These are phyloP conservation scores for Zymoseptoria brevis DNA, from an alignment of 2,329 filamentous ascomycete species.

Conservation along the genomic window DNA sequence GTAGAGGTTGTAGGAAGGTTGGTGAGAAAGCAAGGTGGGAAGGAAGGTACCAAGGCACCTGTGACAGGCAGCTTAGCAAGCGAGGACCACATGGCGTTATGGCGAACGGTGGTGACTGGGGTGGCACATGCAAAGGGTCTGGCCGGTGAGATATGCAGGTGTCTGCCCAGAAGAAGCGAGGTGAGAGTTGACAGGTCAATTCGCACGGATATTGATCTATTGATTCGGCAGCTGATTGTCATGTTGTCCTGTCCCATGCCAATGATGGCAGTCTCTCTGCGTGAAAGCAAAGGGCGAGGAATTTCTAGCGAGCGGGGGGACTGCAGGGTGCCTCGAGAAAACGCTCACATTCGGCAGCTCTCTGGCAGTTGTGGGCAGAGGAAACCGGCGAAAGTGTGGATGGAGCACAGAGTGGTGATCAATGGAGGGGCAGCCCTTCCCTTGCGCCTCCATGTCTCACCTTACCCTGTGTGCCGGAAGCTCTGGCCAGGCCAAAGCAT, in stretches of 20 bases:
- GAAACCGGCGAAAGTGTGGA: neutral
- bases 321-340: neutral
- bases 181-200: neutral
- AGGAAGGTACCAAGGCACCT: neutral
- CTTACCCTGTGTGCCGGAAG: neutral
- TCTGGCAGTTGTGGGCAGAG: neutral
- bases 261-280: neutral
- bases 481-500: neutral
- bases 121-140: neutral
- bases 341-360: neutral
- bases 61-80: neutral
- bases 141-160: neutral
- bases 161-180: neutral
- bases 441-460: conserved; percentile 1
- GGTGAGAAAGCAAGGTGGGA: neutral
- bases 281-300: neutral
- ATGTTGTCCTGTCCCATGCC: neutral
- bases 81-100: neutral
- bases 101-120: neutral
- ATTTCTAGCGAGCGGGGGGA: neutral
- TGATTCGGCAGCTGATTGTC: neutral
- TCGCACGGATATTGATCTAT: neutral
- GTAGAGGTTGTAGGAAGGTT: neutral
- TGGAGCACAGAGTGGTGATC: neutral
- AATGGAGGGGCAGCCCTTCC: neutral